Percentiles rank a stretch among this genome's conserved stretches.
phyloP scores from a whole-genome alignment of 495 filamentous ascomycete species.

The Massariosphaeria phaeospora region DNA sequence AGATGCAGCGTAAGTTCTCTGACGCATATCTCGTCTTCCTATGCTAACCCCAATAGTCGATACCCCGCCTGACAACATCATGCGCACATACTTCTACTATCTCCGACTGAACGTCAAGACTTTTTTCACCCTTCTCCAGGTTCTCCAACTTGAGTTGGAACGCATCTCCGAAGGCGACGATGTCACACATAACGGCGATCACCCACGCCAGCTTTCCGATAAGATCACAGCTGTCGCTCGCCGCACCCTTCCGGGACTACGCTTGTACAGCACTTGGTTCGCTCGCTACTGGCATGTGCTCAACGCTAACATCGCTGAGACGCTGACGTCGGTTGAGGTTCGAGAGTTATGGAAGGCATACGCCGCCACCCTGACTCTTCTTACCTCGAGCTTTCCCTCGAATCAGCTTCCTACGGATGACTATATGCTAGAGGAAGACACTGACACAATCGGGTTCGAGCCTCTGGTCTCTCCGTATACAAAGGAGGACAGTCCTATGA shows the following conservation, averaged over 20 bases:
- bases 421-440: slow-evolving; percentile 75
- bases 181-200: slow-evolving; percentile 39
- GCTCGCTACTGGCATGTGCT: slow-evolving; percentile 49
- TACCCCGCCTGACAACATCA: slow-evolving; percentile 29
- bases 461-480: slow-evolving; percentile 55
- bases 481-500: slow-evolving; percentile 45
- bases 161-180: slow-evolving; percentile 47
- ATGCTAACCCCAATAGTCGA: slow-evolving; percentile 37
- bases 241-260: slow-evolving; percentile 62
- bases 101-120: slow-evolving; percentile 78
- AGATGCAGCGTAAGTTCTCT: slow-evolving; percentile 52
- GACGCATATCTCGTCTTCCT: not conserved
- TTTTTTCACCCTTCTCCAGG: slow-evolving; percentile 69
- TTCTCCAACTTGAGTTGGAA: slow-evolving; percentile 64
- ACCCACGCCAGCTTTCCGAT: slow-evolving; percentile 43
- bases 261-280: slow-evolving; percentile 73
- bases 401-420: slow-evolving; percentile 50
- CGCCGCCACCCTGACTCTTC: slow-evolving; percentile 59
- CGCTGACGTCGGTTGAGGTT: slow-evolving; percentile 54
- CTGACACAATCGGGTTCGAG: slow-evolving; percentile 66
- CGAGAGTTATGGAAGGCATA: slow-evolving; percentile 70
- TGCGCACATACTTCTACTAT: slow-evolving; percentile 63
- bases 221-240: slow-evolving; percentile 59
- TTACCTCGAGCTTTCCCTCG: slow-evolving; percentile 57
- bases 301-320: slow-evolving; percentile 50